These are phyloP conservation scores for Citrus hindsii DNA, from an alignment of 345 rosid species.

Conservation along the genomic window DNA sequence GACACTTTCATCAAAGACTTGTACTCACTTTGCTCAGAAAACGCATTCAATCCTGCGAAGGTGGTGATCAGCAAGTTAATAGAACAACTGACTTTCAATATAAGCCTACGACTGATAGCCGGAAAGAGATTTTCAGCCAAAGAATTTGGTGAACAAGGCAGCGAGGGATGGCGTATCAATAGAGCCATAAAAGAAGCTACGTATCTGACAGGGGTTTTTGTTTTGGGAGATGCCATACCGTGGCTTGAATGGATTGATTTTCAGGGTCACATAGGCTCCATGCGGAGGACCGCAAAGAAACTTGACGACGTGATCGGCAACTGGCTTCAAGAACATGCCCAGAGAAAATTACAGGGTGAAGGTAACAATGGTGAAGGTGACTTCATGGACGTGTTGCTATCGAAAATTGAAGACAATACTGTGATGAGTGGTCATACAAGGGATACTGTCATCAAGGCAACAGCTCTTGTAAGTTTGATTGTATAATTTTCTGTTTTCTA, in stretches of 20 bases:
- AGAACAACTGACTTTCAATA: slow-evolving; percentile 50
- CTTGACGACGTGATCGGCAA: slow-evolving; percentile 39
- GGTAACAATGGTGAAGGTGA: slow-evolving; percentile 26
- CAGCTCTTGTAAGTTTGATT: slow-evolving; percentile 41
- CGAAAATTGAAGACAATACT: slow-evolving; percentile 30
- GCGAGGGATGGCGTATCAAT: slow-evolving; percentile 44
- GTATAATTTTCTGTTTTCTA: not conserved
- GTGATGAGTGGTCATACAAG: slow-evolving; percentile 40
- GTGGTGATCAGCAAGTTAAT: slow-evolving; percentile 38
- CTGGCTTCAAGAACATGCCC: slow-evolving; percentile 60
- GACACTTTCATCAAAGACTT: slow-evolving; percentile 39
- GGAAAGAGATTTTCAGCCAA: slow-evolving; percentile 40
- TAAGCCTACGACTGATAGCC: slow-evolving; percentile 40
- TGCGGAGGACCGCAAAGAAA: slow-evolving; percentile 47
- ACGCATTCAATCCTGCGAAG: not conserved
- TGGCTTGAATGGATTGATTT: slow-evolving; percentile 62
- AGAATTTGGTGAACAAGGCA: slow-evolving; percentile 14
- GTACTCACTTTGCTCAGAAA: slow-evolving; percentile 12
- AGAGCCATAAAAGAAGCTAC: slow-evolving; percentile 38
- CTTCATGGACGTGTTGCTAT: slow-evolving; percentile 58
- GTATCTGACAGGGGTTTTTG: slow-evolving; percentile 34
- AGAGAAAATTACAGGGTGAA: slow-evolving; percentile 13
- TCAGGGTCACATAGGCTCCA: slow-evolving; percentile 31
- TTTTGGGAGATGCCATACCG: slow-evolving; percentile 49
- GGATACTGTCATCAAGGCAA: slow-evolving; percentile 53